Conservation (phyloP, 352 stramenopile genomes). For the Elongisporangium anandrum region DNA sequence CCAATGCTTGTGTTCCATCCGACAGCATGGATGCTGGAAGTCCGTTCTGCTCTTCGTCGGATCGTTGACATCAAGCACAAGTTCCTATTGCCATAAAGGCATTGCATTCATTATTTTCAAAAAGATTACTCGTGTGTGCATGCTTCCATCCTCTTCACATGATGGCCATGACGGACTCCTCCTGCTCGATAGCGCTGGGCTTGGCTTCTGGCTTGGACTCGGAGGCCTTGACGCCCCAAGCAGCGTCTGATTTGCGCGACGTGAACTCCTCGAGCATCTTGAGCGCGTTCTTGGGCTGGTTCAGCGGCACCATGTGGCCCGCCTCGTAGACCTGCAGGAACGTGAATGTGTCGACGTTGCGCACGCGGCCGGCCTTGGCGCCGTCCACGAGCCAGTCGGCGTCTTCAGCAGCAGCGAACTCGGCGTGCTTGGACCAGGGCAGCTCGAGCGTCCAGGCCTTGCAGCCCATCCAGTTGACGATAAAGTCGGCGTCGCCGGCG, state of each 20-base stretch:
- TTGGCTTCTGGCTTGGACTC: neutral
- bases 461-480: slow-evolving; percentile 98
- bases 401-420: slow-evolving; percentile 47
- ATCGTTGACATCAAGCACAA: too few species aligned
- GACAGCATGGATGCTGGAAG: too few species aligned
- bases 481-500: slow-evolving; percentile 96
- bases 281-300: slow-evolving; percentile 93
- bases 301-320: slow-evolving; percentile 95
- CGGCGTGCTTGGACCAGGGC: slow-evolving; percentile 83
- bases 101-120: neutral
- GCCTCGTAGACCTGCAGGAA: slow-evolving; percentile 96
- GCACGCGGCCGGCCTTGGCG: slow-evolving; percentile 55
- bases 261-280: slow-evolving; percentile 94
- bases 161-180: neutral
- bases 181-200: neutral
- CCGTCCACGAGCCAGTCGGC: slow-evolving; percentile 59
- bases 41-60: too few species aligned
- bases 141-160: neutral
- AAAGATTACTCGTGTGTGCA: neutral
- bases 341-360: slow-evolving; percentile 63
- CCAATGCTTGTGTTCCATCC: too few species aligned
- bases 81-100: too few species aligned
- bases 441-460: slow-evolving; percentile 94
- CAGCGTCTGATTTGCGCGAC: slow-evolving; percentile 10
- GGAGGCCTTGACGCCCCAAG: neutral